Conservation (phyloP, 129 eudicot genomes). For the Tagetes patula region DNA sequence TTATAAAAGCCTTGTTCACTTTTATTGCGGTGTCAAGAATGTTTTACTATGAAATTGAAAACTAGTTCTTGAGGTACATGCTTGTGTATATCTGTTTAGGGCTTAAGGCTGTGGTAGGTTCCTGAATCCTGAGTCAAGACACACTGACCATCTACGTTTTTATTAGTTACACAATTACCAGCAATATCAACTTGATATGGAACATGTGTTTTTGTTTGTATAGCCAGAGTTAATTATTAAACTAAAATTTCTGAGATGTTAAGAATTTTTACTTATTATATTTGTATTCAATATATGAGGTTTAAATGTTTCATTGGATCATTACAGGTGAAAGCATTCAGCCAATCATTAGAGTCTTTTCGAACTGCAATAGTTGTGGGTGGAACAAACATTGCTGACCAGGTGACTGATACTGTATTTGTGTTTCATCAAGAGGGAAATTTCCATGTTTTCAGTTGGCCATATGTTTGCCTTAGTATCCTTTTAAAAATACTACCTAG, state of each 20-base stretch:
- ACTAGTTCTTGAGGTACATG: constrained; percentile 7
- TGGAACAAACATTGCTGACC: constrained; percentile 85
- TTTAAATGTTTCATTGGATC: constrained; percentile 18
- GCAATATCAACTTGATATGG: constrained; percentile 9
- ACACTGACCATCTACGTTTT: background rate
- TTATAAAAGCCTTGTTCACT: background rate
- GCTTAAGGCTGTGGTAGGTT: background rate
- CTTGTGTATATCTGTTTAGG: too few relatives aligned
- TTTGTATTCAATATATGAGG: constrained; percentile 8
- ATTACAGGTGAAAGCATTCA: constrained; percentile 74
- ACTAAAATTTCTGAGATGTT: background rate
- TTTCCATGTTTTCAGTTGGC: background rate
- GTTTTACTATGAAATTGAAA: background rate
- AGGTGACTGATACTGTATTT: constrained; percentile 42
- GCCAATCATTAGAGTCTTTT: constrained; percentile 70
- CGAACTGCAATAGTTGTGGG: constrained; percentile 91
- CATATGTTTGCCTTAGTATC: background rate
- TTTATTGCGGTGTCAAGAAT: background rate
- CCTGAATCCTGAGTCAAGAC: background rate
- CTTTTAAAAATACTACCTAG: background rate
- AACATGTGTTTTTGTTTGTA: background rate
- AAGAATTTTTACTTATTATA: background rate
- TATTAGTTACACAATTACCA: background rate
- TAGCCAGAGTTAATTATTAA: constrained; percentile 16
- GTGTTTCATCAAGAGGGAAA: constrained; percentile 18